Evolutionary conservation across 1,139 yeast genomes (phyloP).

Genomic region (Lodderomyces parapsilosis): DNA sequence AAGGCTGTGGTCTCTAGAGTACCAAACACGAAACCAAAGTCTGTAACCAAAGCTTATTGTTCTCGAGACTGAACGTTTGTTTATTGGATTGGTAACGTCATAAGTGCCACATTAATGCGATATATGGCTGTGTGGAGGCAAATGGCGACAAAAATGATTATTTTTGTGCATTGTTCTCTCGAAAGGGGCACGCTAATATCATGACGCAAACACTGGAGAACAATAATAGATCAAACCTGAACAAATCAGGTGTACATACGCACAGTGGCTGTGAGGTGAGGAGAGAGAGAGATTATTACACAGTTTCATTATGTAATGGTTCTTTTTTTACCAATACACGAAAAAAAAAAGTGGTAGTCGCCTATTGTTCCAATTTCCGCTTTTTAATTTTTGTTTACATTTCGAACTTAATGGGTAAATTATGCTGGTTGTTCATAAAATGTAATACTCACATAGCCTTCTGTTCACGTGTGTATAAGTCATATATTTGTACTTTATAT

Average conservation of each 20-base stretch:
- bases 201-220: not conserved
- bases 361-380: too few species aligned
- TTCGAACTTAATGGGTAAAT: not conserved
- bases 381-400: not conserved
- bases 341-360: not conserved
- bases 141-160: not conserved
- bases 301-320: not conserved
- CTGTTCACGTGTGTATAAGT: not conserved
- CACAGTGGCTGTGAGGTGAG: slow-evolving; percentile 1
- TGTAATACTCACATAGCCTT: not conserved
- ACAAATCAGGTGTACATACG: not conserved
- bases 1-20: slow-evolving; percentile 1
- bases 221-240: not conserved
- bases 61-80: not conserved
- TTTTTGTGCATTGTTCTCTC: not conserved
- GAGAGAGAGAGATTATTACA: too few species aligned
- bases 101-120: not conserved
- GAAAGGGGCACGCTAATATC: not conserved
- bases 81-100: not conserved
- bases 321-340: not conserved
- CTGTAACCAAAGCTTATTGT: not conserved
- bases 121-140: not conserved
- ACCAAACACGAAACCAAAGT: not conserved
- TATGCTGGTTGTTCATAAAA: not conserved
- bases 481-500: not conserved